These are phyloP conservation scores for Phytophthora idaei DNA, from an alignment of 352 stramenopile species.

Conservation along the genomic window DNA sequence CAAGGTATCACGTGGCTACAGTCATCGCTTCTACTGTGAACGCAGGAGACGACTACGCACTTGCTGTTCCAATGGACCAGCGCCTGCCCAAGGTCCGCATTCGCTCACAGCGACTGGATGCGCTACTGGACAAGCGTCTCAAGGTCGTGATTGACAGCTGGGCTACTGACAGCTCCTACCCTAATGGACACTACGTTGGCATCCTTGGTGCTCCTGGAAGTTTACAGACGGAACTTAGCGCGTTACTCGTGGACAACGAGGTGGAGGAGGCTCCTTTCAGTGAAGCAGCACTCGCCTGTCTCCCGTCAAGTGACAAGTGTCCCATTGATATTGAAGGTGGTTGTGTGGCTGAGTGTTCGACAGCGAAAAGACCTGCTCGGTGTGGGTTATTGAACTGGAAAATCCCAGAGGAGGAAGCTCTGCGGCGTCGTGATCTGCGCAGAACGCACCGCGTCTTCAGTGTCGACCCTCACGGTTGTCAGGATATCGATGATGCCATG, in stretches of 20 bases:
- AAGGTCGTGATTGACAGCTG: conserved; percentile 86
- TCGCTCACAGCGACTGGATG: conserved; percentile 78
- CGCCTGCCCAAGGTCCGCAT: conserved; percentile 82
- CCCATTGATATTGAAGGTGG: conserved; percentile 64
- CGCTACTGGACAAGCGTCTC: conserved; percentile 78
- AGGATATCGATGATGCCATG: conserved; percentile 93
- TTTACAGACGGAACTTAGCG: conserved; percentile 81
- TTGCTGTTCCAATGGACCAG: conserved; percentile 85
- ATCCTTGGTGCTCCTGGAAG: conserved; percentile 66
- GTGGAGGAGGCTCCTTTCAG: conserved; percentile 87
- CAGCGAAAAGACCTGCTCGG: conserved; percentile 61
- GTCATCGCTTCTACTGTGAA: conserved; percentile 69
- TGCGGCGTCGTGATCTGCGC: conserved; percentile 69
- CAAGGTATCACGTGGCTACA: conserved; percentile 72
- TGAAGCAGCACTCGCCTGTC: conserved; percentile 81
- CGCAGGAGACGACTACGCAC: conserved; percentile 64
- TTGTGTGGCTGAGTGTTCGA: conserved; percentile 75
- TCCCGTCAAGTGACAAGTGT: conserved; percentile 62
- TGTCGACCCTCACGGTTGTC: conserved; percentile 87
- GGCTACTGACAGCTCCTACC: conserved; percentile 78
- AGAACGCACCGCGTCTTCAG: conserved; percentile 83
- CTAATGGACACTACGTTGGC: conserved; percentile 80
- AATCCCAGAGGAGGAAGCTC: conserved; percentile 57
- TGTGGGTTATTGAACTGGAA: conserved; percentile 74
- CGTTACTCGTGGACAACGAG: conserved; percentile 84